Evolutionary conservation across 352 stramenopile species (phyloP), one percentile per base, ranked within the genome.

Genomic region (Phytophthora chlamydospora): DNA sequence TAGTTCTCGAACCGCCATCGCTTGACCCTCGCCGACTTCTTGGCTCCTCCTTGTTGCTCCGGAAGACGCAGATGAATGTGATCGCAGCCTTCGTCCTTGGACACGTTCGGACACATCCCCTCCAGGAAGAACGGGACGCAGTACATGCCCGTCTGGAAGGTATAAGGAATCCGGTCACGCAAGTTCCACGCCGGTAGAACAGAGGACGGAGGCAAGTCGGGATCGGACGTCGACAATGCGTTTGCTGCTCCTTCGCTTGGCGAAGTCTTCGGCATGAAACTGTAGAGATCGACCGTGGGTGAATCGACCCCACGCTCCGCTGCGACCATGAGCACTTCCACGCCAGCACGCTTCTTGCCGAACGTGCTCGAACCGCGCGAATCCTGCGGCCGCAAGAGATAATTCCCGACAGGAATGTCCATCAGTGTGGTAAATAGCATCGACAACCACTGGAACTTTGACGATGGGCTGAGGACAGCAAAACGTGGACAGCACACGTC

Each of bases 91-190:
- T 76, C 54, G 4, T 67, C 71, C 4, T 44, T 63, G 9, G 53
- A 46, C 17, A 85, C 33, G 4, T 33, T 59, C 1, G 77, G 71
- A 49, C 83, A 92, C 3, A 72, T 17, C 2, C 67, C 76, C 11
- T 78, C 58, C 27, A 77, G 39, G 13, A 90, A 74, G 41, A 89
- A 90, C 6, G 71, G 50, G 5, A 51, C 10, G 29, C 83, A 92
- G 58, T 85, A 85, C 33, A 63, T 82, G 12, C 73, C 77, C 1
- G 78, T 87, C 13, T 69, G 71, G 34, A 68, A 90, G 5, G 75
- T 88, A 62, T 88, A 91, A 27, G 81, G 79, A 17, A 80, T 78
- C 9, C 76, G 73, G 24, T 80, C 48, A 0, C 43, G 45, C 10
- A 83, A 58, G 55, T 76, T 78, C 50, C 83, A 93, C 13, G 56